Percentiles rank a stretch among this genome's conserved stretches.
Evolutionary conservation across 345 rosid species (phyloP).

Genomic region (Salix arbutifolia): DNA sequence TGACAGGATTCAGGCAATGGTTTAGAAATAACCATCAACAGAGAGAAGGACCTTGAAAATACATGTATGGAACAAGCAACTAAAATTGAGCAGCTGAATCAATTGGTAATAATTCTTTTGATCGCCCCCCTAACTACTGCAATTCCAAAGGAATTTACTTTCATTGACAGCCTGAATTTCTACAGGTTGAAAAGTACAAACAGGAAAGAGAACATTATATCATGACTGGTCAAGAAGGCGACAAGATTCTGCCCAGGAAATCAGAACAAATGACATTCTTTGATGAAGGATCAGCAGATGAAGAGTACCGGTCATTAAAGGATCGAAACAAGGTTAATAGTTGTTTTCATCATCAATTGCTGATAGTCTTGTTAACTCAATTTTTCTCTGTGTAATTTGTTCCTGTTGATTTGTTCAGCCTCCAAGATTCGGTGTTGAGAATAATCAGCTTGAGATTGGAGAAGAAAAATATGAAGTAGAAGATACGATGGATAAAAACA

Average conservation of each 20-base stretch:
- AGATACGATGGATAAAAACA: slow-evolving; percentile 32
- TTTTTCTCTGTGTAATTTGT: background rate
- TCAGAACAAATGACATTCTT: slow-evolving; percentile 25
- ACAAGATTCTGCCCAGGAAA: slow-evolving; percentile 5
- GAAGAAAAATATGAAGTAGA: slow-evolving; percentile 42
- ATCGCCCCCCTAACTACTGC: background rate
- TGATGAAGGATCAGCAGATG: slow-evolving; percentile 29
- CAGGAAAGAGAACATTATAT: slow-evolving; percentile 24
- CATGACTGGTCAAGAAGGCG: background rate
- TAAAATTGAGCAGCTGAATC: slow-evolving; percentile 64
- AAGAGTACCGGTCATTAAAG: slow-evolving; percentile 15
- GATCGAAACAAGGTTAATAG: slow-evolving; percentile 36
- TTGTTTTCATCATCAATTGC: background rate
- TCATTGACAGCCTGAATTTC: slow-evolving; percentile 17
- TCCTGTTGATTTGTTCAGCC: slow-evolving; percentile 11
- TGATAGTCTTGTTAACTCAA: background rate
- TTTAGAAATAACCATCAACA: slow-evolving; percentile 32
- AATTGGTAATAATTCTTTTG: slow-evolving; percentile 38
- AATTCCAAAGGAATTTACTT: background rate
- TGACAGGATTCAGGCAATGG: slow-evolving; percentile 43
- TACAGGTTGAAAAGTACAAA: slow-evolving; percentile 60
- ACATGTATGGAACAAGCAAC: slow-evolving; percentile 71
- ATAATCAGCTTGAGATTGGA: slow-evolving; percentile 24
- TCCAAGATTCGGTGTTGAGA: slow-evolving; percentile 1
- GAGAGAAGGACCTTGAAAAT: slow-evolving; percentile 61